phyloP scores from a whole-genome alignment of 148 eudicot genomes.

The Euryodendron excelsum region DNA sequence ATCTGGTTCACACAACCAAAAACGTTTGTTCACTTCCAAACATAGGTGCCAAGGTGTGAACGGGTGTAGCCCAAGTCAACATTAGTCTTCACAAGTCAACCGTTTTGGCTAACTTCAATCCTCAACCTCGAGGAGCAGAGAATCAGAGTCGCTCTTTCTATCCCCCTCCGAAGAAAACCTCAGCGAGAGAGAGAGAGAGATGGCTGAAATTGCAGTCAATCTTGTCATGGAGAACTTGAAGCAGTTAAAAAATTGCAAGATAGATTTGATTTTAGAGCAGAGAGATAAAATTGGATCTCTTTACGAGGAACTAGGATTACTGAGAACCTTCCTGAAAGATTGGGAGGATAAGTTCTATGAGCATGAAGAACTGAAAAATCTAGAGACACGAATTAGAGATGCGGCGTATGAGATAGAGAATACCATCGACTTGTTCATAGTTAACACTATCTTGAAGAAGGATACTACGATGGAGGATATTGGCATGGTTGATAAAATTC shows the following conservation, averaged over 20 bases:
- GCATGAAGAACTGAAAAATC: constrained; percentile 10
- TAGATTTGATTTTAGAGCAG: neutral
- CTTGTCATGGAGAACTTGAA: constrained; percentile 1
- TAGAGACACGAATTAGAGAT: constrained; percentile 23
- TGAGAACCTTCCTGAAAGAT: constrained; percentile 23
- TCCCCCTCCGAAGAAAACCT: no score
- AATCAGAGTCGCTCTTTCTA: no score
- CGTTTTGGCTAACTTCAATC: no score
- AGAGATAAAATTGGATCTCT: constrained; percentile 13
- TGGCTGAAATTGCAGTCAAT: no score
- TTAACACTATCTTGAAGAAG: neutral
- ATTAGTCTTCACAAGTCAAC: no score
- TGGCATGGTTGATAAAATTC: neutral
- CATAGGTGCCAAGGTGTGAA: no score
- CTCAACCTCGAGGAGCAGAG: no score
- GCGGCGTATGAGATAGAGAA: constrained; percentile 28
- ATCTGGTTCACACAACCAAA: no score
- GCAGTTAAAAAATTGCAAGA: neutral
- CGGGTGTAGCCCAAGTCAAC: no score
- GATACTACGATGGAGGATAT: no score
- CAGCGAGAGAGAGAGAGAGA: no score
- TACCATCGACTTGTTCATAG: constrained; percentile 13
- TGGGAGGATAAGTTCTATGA: constrained; percentile 17
- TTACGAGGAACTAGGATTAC: neutral
- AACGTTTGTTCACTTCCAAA: no score